These are phyloP conservation scores for Phanerochaete carnosa DNA, from an alignment of 768 basidiomycete genomes.

Conservation along the genomic window DNA sequence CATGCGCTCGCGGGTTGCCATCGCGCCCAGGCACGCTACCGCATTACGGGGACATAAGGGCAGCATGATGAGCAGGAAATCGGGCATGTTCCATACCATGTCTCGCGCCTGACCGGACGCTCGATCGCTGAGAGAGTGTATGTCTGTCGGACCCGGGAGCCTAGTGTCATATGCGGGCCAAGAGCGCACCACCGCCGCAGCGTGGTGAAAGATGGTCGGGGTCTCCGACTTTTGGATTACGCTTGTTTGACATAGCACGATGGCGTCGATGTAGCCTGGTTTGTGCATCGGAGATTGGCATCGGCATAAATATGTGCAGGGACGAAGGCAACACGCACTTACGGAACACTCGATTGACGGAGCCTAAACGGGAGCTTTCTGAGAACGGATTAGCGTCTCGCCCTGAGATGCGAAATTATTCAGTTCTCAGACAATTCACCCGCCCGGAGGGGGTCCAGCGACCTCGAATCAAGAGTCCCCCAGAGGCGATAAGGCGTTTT, in stretches of 20 bases:
- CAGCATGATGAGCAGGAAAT: not conserved
- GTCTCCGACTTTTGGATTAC: not conserved
- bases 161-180: not conserved
- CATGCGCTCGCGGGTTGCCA: not conserved
- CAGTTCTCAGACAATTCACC: not conserved
- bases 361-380: constrained; percentile 1
- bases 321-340: not conserved
- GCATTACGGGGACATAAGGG: not conserved
- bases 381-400: constrained; percentile 3
- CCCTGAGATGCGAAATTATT: not conserved
- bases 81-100: not conserved
- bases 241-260: not conserved
- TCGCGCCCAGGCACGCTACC: not conserved
- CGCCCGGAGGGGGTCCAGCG: not conserved
- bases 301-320: not conserved
- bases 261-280: constrained; percentile 2
- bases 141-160: not conserved
- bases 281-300: constrained; percentile 3
- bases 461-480: not conserved
- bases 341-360: not conserved
- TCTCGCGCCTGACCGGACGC: not conserved
- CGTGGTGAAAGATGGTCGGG: not conserved
- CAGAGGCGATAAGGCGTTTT: not conserved
- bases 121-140: not conserved
- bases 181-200: not conserved